Conservation (phyloP, 116 monocot genomes). For the Thalassia testudinum region DNA sequence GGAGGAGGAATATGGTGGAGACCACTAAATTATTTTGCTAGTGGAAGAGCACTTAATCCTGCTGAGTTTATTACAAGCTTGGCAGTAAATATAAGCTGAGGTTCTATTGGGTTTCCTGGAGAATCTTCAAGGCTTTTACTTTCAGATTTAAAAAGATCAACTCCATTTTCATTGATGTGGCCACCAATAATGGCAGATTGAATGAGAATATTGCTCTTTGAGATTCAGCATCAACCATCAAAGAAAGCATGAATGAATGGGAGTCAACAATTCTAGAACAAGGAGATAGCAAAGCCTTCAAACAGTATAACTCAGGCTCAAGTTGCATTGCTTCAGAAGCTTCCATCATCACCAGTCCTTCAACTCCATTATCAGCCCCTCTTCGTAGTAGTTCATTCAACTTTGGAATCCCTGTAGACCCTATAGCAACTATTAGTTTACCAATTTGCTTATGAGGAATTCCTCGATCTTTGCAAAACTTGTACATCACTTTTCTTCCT, state of each 20-base stretch:
- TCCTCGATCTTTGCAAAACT: conserved; percentile 53
- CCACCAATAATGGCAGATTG: conserved; percentile 63
- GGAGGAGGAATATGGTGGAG: conserved; percentile 32
- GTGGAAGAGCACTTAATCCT: conserved; percentile 76
- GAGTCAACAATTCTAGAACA: conserved; percentile 85
- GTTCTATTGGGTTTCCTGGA: conserved; percentile 12
- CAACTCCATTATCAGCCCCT: conserved; percentile 57
- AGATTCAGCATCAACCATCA: conserved; percentile 84
- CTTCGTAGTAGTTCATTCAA: conserved; percentile 33
- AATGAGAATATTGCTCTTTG: conserved; percentile 51
- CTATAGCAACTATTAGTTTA: conserved; percentile 89
- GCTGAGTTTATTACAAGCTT: conserved; percentile 81
- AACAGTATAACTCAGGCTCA: conserved; percentile 79
- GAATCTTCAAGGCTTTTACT: conserved; percentile 36
- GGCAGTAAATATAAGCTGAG: conserved; percentile 53
- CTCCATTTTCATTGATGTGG: conserved; percentile 29
- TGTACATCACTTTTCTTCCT: conserved; percentile 85
- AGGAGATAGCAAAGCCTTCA: conserved; percentile 70
- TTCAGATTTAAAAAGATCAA: conserved; percentile 60
- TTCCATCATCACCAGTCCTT: conserved; percentile 57
- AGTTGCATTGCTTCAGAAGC: conserved; percentile 53
- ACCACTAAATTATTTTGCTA: conserved; percentile 59
- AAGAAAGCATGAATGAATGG: conserved; percentile 74
- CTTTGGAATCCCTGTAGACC: conserved; percentile 55
- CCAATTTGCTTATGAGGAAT: conserved; percentile 77